Evolutionary conservation across 495 filamentous ascomycete species (phyloP), one percentile per base, ranked within the genome.

Genomic region (Hypoxylon intermedium): DNA sequence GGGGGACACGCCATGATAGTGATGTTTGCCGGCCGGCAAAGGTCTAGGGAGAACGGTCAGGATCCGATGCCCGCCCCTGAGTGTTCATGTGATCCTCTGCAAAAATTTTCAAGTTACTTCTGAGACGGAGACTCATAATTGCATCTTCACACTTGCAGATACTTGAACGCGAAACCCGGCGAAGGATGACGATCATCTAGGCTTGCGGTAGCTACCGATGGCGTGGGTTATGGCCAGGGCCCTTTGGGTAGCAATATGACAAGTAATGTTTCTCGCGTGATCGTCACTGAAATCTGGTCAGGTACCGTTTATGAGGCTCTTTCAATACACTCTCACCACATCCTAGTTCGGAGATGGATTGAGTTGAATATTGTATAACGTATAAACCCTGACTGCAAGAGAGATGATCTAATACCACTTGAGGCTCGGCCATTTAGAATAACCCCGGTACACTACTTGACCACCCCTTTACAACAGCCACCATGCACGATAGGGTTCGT

Each of bases 381-480:
- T 18, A 5, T 13, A 13, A 36, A 38, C n/a, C 15, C 15, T 38
- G 15, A 5, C 13, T 19, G 15, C n/a, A 36, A 4, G 24, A 7
- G 5, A 36, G 19, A 26, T 20, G 5, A 58, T 41, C 24, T 46
- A 9, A 30, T 38, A 36, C 11, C 19, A 23, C 18, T n/a, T 16
- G 44, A 42, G 31, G 19, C 19, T 51, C 28, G 38, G 16, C 49
- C 31, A 42, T 53, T 49, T 18, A 40, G 21, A 43, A 23, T 24
- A 16, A 33, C 18, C 60, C 16, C 30, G 6, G 12, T 16, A n/a
- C 9, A 46, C 47, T 5, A 40, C 9, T 21, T 9, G 9, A 20
- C 5, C 24, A 30, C 47, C 44, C 61, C 44, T 48, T 46, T 30
- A 50, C 49, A 55, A 47, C 49, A 59, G 55, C 61, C 55, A 60